These are phyloP conservation scores for sorghum (Sorghum bicolor) DNA, from an alignment of 176 grass and related monocot genomes.

Conservation along the genomic window Sorghum_bicolor_NCBIv3 NC_012871.2:18937001-18937500, in stretches of 20 bases:
- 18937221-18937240: slow-evolving; percentile 36
- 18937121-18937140: slow-evolving; percentile 46
- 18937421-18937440: slow-evolving; percentile 83
- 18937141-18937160: slow-evolving; percentile 44
- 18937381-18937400: slow-evolving; percentile 4
- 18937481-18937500: slow-evolving; percentile 71
- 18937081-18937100: slow-evolving; percentile 86
- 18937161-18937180: slow-evolving; percentile 37
- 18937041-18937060: neutral
- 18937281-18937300: slow-evolving; percentile 67
- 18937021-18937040: too few relatives aligned
- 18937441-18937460: slow-evolving; percentile 84
- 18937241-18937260: slow-evolving; percentile 26
- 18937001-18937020: too few relatives aligned
- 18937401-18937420: slow-evolving; percentile 53
- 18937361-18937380: neutral
- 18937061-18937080: slow-evolving; percentile 12
- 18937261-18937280: slow-evolving; percentile 65
- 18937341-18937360: slow-evolving; percentile 29
- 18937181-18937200: slow-evolving; percentile 43
- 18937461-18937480: slow-evolving; percentile 72
- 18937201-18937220: slow-evolving; percentile 63
- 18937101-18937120: slow-evolving; percentile 48
- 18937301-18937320: slow-evolving; percentile 91
- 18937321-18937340: slow-evolving; percentile 97